Evolutionary conservation across 2,329 filamentous ascomycete genomes (phyloP).

Genomic region (Arthrobotrys entomopaga): DNA sequence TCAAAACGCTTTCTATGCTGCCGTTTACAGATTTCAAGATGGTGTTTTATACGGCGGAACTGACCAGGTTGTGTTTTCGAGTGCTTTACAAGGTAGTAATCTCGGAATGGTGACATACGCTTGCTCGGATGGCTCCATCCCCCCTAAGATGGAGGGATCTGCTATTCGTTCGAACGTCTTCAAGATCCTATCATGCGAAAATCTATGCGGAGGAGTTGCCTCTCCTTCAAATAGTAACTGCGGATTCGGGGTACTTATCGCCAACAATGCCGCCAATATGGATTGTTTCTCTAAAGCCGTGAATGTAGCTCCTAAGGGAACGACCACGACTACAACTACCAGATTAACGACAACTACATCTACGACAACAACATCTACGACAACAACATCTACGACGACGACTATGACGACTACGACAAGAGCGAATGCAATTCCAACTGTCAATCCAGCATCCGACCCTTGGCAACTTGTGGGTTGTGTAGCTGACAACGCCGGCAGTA

Average conservation of each 20-base stretch:
- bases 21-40: conserved; percentile 25
- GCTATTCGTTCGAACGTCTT: conserved; percentile 17
- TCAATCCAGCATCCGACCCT: conserved; percentile 11
- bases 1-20: conserved; percentile 11
- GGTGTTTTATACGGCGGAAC: conserved; percentile 32
- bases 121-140: conserved; percentile 16
- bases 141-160: conserved; percentile 23
- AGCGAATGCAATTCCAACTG: not conserved
- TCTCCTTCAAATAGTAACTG: conserved; percentile 14
- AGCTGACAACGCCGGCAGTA: not conserved
- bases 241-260: conserved; percentile 25
- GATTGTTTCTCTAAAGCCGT: conserved; percentile 20
- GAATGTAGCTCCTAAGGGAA: conserved; percentile 17
- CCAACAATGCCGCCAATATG: conserved; percentile 22
- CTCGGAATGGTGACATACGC: conserved; percentile 24
- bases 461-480: conserved; percentile 22
- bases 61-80: conserved; percentile 20
- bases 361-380: too few relatives aligned
- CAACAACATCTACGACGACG: too few relatives aligned
- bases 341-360: too few relatives aligned
- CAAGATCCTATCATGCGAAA: conserved; percentile 19
- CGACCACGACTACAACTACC: not conserved
- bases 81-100: not conserved
- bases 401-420: too few relatives aligned
- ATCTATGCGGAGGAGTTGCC: conserved; percentile 18